Percentiles rank a stretch among this genome's conserved stretches.
Evolutionary conservation across 2,329 filamentous ascomycete species (phyloP).

Genomic region (Bipolaris oryzae): DNA sequence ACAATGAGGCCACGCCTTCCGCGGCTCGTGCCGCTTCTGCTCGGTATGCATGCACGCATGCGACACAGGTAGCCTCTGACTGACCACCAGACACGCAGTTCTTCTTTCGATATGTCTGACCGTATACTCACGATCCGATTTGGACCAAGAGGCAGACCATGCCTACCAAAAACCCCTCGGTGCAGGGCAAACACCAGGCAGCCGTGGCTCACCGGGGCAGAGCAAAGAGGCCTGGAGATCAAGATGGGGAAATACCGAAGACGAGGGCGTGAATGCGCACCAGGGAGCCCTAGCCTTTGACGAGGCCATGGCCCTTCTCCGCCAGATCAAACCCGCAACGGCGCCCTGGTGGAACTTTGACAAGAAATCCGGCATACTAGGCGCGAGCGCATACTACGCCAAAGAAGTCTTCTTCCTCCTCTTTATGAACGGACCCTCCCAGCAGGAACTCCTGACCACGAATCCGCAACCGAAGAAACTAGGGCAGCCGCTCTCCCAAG

Average conservation of each 20-base stretch:
- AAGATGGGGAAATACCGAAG: conserved; percentile 26
- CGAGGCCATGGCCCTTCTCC: conserved; percentile 51
- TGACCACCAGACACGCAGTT: conserved; percentile 35
- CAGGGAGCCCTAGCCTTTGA: conserved; percentile 38
- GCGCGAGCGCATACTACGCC: conserved; percentile 64
- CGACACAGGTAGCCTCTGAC: conserved; percentile 18
- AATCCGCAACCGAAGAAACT: conserved; percentile 52
- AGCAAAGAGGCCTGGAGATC: conserved; percentile 24
- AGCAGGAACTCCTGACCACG: conserved; percentile 52
- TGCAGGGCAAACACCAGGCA: conserved; percentile 16
- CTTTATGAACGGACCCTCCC: conserved; percentile 67
- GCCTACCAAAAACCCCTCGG: conserved; percentile 34
- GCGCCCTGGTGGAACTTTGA: conserved; percentile 49
- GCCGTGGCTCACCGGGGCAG: conserved; percentile 7
- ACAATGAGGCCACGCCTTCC: conserved; percentile 45
- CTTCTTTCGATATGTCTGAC: conserved; percentile 39
- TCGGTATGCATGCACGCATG: conserved; percentile 32
- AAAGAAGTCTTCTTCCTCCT: conserved; percentile 67
- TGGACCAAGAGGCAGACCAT: conserved; percentile 26
- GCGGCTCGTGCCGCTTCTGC: conserved; percentile 47
- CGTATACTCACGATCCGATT: conserved; percentile 31
- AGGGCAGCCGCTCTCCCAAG: conserved; percentile 60
- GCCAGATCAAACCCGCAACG: conserved; percentile 50
- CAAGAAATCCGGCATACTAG: conserved; percentile 64
- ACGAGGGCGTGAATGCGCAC: conserved; percentile 14